Evolutionary conservation across 2,329 filamentous ascomycete genomes (phyloP), one percentile per base, ranked within the genome.

Genomic region (Phaeomoniella chlamydospora): DNA sequence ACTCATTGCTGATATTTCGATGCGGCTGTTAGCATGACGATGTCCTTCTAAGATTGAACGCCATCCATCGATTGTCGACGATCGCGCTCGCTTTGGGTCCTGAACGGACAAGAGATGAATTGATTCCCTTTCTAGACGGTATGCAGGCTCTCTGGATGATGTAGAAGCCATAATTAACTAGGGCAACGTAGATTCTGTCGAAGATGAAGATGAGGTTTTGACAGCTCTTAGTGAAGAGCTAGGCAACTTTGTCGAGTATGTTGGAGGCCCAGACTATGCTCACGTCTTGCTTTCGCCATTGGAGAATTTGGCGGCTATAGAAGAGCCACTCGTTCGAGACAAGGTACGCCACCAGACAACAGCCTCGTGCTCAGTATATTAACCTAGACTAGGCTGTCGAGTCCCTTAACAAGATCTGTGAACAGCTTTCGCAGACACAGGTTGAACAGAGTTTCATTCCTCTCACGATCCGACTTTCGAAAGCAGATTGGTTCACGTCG

Each of bases 401-500:
- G 61, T 98, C 90, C 33, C 75, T 98, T 49, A 98, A 98, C 74
- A 98, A 94, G 68, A 96, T 98, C 59, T 96, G 90, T 72, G 76
- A 78, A 55, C 77, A 94, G 57, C 73, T 98, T 38, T 93, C 86
- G 35, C 68, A 85, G 50, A 74, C 85, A 59, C 90, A 98, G 67
- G 80, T 96, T 55, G 90, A 98, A 68, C 84, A 94, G 53, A 83
- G 87, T 63, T 96, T 96, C 65, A 88, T 98, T 49, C 90, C 90
- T 43, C 79, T 98, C 54, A 87, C 87, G 41, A 75, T 93, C 54
- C 85, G 90, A 55, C 82, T 98, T 42, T 92, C 90, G 46, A 98
- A 96, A 72, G 90, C 90, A 62, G 90, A 98, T 65, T 98, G 90
- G 90, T 98, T 98, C 62, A 98, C 90, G 39, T 96, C 90, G 45